Conservation (phyloP, 805 yeast species). For the Metschnikowia koreensis region DNA sequence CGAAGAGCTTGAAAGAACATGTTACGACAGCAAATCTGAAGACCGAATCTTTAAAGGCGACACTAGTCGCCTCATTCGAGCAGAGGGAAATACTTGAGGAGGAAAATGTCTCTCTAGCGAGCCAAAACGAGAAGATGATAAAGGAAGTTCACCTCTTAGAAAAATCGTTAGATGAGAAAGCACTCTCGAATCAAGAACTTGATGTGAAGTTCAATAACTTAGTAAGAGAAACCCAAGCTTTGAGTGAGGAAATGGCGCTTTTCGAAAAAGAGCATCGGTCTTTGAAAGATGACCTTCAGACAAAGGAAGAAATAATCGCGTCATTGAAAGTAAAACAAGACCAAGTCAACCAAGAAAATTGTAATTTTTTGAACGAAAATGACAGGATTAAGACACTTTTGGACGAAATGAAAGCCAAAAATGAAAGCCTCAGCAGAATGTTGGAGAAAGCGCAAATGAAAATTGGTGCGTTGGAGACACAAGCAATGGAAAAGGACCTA, state of each 20-base stretch:
- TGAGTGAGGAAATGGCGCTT: conserved; percentile 18
- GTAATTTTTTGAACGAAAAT: background rate
- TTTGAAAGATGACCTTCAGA: conserved; percentile 8
- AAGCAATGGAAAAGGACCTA: conserved; percentile 30
- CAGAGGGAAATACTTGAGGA: background rate
- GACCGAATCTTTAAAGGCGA: background rate
- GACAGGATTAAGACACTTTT: background rate
- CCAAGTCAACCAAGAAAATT: conserved; percentile 6
- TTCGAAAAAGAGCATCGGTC: conserved; percentile 17
- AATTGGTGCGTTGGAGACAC: conserved; percentile 24
- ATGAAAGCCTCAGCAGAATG: conserved; percentile 4
- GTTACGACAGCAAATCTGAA: background rate
- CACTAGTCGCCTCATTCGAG: too few species aligned
- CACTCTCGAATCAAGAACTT: conserved; percentile 20
- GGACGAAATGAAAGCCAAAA: background rate
- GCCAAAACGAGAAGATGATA: background rate
- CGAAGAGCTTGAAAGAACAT: background rate
- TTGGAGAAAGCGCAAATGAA: conserved; percentile 1
- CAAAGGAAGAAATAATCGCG: conserved; percentile 1
- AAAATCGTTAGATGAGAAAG: conserved; percentile 20
- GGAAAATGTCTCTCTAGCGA: background rate
- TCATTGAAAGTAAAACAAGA: conserved; percentile 6
- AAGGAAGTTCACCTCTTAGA: conserved; percentile 12
- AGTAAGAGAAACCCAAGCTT: conserved; percentile 16
- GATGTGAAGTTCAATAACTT: conserved; percentile 15